A percentile compares a stretch with the other conserved stretches of the same genome.
phyloP scores from a whole-genome alignment of 768 basidiomycete genomes.

The Naematelia aurantialba region DNA sequence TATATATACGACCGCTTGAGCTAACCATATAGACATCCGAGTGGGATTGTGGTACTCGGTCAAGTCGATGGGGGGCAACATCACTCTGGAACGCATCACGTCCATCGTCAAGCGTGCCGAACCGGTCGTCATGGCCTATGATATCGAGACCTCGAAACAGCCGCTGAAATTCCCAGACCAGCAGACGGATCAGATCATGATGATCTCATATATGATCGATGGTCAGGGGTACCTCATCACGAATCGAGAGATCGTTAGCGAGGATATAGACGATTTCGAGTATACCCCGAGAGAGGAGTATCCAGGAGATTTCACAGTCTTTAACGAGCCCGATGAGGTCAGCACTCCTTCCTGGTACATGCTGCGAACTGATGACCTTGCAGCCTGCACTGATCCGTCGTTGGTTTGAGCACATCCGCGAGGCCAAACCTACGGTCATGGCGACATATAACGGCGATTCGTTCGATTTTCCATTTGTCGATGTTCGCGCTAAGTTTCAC shows the following conservation, averaged over 20 bases:
- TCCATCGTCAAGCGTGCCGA: slow-evolving; percentile 97
- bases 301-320: slow-evolving; percentile 91
- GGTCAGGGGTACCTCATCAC: slow-evolving; percentile 91
- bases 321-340: slow-evolving; percentile 91
- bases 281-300: slow-evolving; percentile 98
- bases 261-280: slow-evolving; percentile 97
- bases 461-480: slow-evolving; percentile 98
- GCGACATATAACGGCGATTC: slow-evolving; percentile 99
- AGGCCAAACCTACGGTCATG: slow-evolving; percentile 91
- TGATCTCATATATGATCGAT: slow-evolving; percentile 99
- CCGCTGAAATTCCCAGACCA: slow-evolving; percentile 99
- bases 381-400: slow-evolving; percentile 75
- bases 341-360: slow-evolving; percentile 15
- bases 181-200: slow-evolving; percentile 96
- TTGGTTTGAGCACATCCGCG: slow-evolving; percentile 91
- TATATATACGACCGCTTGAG: neutral
- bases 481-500: slow-evolving; percentile 74
- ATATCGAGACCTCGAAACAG: slow-evolving; percentile 99
- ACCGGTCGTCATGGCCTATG: slow-evolving; percentile 96
- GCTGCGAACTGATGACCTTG: neutral
- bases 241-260: slow-evolving; percentile 92
- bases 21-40: slow-evolving; percentile 63
- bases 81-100: slow-evolving; percentile 64
- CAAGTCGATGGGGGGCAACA: slow-evolving; percentile 74
- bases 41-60: slow-evolving; percentile 98